These are phyloP conservation scores for Cryomyces antarcticus DNA, from an alignment of 495 filamentous ascomycete genomes.

Conservation along the genomic window DNA sequence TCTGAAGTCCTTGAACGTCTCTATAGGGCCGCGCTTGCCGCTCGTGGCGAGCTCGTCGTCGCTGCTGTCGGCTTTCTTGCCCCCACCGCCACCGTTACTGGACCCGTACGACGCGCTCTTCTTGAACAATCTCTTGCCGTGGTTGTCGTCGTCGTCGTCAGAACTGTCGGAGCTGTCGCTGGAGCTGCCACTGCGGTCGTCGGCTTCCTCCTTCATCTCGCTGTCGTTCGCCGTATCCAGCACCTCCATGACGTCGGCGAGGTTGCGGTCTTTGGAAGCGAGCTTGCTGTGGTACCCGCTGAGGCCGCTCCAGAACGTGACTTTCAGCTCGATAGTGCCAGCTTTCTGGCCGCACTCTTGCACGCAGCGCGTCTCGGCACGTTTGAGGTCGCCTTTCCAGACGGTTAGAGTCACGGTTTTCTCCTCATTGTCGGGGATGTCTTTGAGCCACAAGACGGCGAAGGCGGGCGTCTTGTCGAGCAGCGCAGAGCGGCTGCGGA, in stretches of 20 bases:
- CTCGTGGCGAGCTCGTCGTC: not conserved
- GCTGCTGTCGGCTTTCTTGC: constrained; percentile 1
- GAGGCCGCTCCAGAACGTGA: constrained; percentile 37
- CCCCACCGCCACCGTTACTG: not conserved
- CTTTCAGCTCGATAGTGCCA: constrained; percentile 31
- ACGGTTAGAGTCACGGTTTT: constrained; percentile 30
- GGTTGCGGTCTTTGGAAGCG: constrained; percentile 26
- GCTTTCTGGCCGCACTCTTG: constrained; percentile 24
- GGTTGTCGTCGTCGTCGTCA: not conserved
- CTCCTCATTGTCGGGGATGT: constrained; percentile 43
- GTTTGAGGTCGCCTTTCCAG: constrained; percentile 21
- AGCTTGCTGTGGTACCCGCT: constrained; percentile 33
- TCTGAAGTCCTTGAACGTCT: constrained; percentile 22
- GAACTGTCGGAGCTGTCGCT: constrained; percentile 8
- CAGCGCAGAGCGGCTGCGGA: constrained; percentile 28
- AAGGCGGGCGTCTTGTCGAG: constrained; percentile 36
- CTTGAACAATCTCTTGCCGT: no score
- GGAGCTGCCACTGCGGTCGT: not conserved
- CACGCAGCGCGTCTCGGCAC: constrained; percentile 13
- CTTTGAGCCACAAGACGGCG: constrained; percentile 44
- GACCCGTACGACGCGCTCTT: no score
- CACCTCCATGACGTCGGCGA: constrained; percentile 40
- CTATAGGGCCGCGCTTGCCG: constrained; percentile 21
- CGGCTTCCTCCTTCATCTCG: constrained; percentile 20
- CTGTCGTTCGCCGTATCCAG: constrained; percentile 38